These are phyloP conservation scores for Boeremia exigua DNA, from an alignment of 2,329 filamentous ascomycete genomes.

Conservation along the genomic window DNA sequence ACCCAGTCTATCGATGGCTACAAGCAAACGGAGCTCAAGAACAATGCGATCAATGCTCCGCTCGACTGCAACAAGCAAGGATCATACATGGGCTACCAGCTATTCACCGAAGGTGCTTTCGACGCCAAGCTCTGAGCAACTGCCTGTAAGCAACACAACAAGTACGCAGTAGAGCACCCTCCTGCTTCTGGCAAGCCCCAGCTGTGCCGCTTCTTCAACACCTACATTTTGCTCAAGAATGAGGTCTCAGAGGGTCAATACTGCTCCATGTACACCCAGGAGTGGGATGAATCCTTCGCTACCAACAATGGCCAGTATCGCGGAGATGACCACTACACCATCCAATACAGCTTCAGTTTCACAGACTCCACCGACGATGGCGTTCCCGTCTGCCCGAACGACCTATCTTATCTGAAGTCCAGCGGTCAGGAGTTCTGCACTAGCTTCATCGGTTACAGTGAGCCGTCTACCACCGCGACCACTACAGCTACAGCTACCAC, in stretches of 20 bases:
- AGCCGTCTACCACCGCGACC: background rate
- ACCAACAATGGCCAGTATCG: background rate
- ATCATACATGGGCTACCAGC: constrained; percentile 6
- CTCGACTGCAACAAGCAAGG: constrained; percentile 10
- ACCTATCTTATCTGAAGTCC: background rate
- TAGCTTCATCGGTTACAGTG: constrained; percentile 2
- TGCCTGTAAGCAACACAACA: background rate
- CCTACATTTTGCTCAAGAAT: constrained; percentile 40
- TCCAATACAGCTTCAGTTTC: constrained; percentile 4
- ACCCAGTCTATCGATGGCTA: background rate
- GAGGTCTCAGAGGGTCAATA: constrained; percentile 38
- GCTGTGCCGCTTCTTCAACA: constrained; percentile 42
- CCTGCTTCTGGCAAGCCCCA: background rate
- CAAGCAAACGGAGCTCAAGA: background rate
- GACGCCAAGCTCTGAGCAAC: constrained; percentile 2
- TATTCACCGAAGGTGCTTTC: constrained; percentile 1
- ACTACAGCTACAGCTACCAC: background rate
- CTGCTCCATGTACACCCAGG: constrained; percentile 27
- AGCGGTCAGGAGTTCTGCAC: constrained; percentile 4
- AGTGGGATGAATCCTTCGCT: constrained; percentile 10
- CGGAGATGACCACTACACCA: background rate
- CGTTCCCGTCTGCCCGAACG: background rate
- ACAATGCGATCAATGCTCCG: background rate
- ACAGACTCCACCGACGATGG: background rate
- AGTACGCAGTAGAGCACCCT: constrained; percentile 5